phyloP scores from a whole-genome alignment of 257 asterid genomes.

The Solanum stenotomum region DNA sequence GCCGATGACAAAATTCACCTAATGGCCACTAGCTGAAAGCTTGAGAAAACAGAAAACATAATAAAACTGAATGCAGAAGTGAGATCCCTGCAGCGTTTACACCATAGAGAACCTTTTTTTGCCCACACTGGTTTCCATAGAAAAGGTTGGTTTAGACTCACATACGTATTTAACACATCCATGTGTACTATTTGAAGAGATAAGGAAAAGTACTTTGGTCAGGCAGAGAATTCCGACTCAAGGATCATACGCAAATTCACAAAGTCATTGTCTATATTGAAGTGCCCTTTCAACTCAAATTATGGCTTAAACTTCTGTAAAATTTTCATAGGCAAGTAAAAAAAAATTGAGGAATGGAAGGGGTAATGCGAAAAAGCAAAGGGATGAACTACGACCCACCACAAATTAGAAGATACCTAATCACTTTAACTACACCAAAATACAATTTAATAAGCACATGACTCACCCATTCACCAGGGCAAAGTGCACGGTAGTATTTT shows the following conservation, averaged over 20 bases:
- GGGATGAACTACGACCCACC: not conserved
- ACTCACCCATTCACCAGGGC: slow-evolving; percentile 96
- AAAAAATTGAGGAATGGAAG: not conserved
- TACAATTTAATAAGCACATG: not conserved
- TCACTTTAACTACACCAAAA: not conserved
- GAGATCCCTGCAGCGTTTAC: not conserved
- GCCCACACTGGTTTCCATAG: not conserved
- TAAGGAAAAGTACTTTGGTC: not conserved
- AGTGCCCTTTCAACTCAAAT: not conserved
- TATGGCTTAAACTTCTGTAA: not conserved
- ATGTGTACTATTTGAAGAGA: not conserved
- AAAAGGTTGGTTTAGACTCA: not conserved
- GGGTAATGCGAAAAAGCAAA: not conserved
- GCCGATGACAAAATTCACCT: not conserved
- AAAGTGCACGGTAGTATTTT: slow-evolving; percentile 65
- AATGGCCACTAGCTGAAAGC: not conserved
- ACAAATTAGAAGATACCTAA: not conserved
- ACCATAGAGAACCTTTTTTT: not conserved
- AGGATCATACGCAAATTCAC: not conserved
- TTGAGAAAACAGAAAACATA: not conserved
- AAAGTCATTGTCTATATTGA: not conserved
- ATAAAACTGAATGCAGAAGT: not conserved
- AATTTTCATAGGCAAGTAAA: not conserved
- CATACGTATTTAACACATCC: not conserved
- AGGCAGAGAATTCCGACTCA: not conserved